phyloP scores from a whole-genome alignment of 1,284 basidiomycete genomes.

The Meripilus lineatus region DNA sequence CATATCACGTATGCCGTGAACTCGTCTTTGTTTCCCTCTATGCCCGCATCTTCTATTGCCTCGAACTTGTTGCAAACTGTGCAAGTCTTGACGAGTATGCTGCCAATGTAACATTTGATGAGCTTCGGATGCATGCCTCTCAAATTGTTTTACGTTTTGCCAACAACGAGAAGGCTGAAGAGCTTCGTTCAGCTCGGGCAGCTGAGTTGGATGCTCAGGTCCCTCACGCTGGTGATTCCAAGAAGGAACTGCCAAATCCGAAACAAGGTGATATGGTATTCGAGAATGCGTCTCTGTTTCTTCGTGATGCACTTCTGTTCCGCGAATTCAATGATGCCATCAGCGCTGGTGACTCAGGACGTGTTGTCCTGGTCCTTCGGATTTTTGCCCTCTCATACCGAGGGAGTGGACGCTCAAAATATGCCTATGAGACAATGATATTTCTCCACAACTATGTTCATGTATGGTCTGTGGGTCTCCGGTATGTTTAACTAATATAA shows the following conservation, averaged over 20 bases:
- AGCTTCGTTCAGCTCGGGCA: conserved; percentile 1
- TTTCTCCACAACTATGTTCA: conserved; percentile 29
- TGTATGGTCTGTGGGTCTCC: conserved; percentile 27
- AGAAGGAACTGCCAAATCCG: too few relatives aligned
- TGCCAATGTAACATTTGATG: conserved; percentile 1
- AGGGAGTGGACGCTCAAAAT: conserved; percentile 29
- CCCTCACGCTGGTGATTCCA: too few relatives aligned
- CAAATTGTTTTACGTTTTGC: conserved; percentile 1
- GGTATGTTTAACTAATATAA: conserved; percentile 12
- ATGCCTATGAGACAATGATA: conserved; percentile 32
- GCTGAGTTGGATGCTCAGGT: too few relatives aligned
- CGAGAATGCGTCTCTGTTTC: conserved; percentile 32
- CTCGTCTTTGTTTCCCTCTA: conserved; percentile 9
- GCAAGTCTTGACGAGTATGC: conserved; percentile 4
- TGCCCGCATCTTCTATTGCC: conserved; percentile 2
- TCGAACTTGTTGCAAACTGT: background rate
- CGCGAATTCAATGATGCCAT: conserved; percentile 32
- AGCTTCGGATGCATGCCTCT: background rate
- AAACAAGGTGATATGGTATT: conserved; percentile 30
- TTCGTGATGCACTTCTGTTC: conserved; percentile 30
- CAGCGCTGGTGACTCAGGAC: conserved; percentile 31
- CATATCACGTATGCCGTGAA: conserved; percentile 4
- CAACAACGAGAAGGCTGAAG: conserved; percentile 21
- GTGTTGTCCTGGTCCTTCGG: conserved; percentile 29
- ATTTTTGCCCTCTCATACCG: conserved; percentile 26